A percentile compares a stretch with the other conserved stretches of the same genome.
Evolutionary conservation across 2,329 filamentous ascomycete species (phyloP).

Genomic region (Microcyclosporella mali): DNA sequence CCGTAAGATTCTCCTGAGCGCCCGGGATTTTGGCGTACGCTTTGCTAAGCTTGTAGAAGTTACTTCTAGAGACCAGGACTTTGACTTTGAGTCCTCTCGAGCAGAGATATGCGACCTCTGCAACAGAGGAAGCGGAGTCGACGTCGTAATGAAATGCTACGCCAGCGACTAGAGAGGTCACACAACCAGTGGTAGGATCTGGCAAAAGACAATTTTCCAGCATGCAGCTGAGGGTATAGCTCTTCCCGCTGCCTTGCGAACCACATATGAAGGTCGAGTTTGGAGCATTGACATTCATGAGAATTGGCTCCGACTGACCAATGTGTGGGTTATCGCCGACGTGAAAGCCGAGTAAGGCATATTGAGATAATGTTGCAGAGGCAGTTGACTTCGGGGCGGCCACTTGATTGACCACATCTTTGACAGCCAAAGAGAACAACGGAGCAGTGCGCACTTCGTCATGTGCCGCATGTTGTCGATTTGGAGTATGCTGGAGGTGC

Average conservation of each 20-base stretch:
- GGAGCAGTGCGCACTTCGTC: constrained; percentile 13
- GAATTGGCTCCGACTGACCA: constrained; percentile 29
- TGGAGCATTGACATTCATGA: constrained; percentile 50
- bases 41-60: constrained; percentile 36
- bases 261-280: constrained; percentile 59
- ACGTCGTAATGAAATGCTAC: constrained; percentile 55
- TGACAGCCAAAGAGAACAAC: constrained; percentile 21
- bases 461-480: background rate
- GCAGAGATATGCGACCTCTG: constrained; percentile 53
- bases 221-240: constrained; percentile 54
- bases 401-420: constrained; percentile 9
- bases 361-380: too few species aligned
- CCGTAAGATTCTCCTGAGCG: constrained; percentile 35
- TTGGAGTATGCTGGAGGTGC: constrained; percentile 1
- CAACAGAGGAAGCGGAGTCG: constrained; percentile 44
- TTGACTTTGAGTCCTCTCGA: constrained; percentile 44
- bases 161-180: constrained; percentile 51
- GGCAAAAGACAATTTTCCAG: constrained; percentile 54
- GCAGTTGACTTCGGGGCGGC: too few species aligned
- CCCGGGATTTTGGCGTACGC: constrained; percentile 37
- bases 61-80: constrained; percentile 48
- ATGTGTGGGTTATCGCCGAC: constrained; percentile 12
- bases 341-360: constrained; percentile 23
- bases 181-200: constrained; percentile 36
- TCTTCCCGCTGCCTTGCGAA: constrained; percentile 55